Percentiles rank a stretch among this genome's conserved stretches.
These are phyloP conservation scores for Glycyrrhiza uralensis DNA, from an alignment of 306 rosid species.

Conservation along the genomic window DNA sequence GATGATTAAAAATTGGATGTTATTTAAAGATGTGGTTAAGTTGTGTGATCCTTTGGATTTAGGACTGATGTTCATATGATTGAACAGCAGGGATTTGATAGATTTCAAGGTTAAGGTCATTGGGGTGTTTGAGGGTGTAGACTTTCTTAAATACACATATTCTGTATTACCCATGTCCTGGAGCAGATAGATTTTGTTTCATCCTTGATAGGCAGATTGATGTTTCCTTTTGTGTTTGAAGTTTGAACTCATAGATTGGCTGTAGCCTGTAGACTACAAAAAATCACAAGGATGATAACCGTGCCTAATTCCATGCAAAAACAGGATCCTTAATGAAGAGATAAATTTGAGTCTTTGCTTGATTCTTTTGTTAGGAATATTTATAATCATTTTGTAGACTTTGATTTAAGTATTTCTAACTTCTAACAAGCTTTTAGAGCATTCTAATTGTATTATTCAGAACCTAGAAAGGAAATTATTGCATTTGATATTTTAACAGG, in stretches of 20 bases:
- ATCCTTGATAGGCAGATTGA: not conserved
- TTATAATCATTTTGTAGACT: constrained; percentile 5
- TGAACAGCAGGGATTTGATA: not conserved
- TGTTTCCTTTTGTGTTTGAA: not conserved
- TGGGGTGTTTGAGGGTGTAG: not conserved
- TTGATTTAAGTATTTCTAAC: constrained; percentile 7
- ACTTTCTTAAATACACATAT: not conserved
- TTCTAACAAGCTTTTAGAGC: not conserved
- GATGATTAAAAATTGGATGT: not conserved
- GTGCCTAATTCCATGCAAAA: not conserved
- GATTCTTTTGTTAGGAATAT: not conserved
- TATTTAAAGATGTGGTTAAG: not conserved
- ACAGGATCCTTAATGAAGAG: constrained; percentile 6
- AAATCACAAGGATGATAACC: not conserved
- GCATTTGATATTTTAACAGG: constrained; percentile 14
- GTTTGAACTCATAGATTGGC: not conserved
- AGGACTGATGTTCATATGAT: not conserved
- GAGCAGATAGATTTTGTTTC: not conserved
- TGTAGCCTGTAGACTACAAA: not conserved
- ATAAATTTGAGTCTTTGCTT: constrained; percentile 6
- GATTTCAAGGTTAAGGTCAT: not conserved
- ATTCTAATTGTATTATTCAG: constrained; percentile 7
- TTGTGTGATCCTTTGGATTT: not conserved
- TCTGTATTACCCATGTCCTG: not conserved
- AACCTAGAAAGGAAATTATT: constrained; percentile 11